Evolutionary conservation across 805 yeast genomes (phyloP).

Genomic region (Candida suzukii): DNA sequence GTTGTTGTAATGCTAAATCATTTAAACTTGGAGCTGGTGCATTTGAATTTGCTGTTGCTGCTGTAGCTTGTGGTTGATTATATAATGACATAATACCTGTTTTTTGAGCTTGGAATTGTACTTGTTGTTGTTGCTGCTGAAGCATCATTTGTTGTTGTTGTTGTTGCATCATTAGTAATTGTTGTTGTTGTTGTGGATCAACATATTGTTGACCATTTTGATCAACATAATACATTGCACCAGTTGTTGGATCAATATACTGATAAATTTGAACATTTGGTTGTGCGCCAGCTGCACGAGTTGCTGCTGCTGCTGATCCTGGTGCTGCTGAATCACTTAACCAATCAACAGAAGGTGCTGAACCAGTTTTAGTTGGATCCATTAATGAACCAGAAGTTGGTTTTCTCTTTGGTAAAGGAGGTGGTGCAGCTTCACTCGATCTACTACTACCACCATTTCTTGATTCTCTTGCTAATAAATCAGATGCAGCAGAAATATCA

Average conservation of each 20-base stretch:
- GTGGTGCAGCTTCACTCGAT: constrained; percentile 39
- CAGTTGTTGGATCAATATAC: constrained; percentile 66
- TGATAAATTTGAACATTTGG: constrained; percentile 48
- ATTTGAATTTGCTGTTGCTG: constrained; percentile 4
- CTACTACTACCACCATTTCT: constrained; percentile 1
- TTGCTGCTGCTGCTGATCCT: constrained; percentile 13
- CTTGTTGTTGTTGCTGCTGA: constrained; percentile 18
- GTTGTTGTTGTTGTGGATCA: constrained; percentile 37
- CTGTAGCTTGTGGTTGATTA: constrained; percentile 17
- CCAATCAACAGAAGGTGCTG: constrained; percentile 28
- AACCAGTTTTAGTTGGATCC: constrained; percentile 19
- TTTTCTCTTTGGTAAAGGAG: constrained; percentile 38
- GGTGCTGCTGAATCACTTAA: constrained; percentile 13
- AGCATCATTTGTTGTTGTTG: constrained; percentile 14
- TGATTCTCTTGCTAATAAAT: constrained; percentile 39
- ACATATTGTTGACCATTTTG: constrained; percentile 59
- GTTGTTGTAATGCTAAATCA: constrained; percentile 6
- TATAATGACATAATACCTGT: constrained; percentile 34
- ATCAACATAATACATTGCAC: constrained; percentile 60
- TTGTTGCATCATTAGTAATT: constrained; percentile 13
- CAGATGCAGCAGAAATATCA: constrained; percentile 50
- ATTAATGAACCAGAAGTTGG: constrained; percentile 22
- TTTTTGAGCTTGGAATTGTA: constrained; percentile 17
- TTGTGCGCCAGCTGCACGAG: constrained; percentile 22
- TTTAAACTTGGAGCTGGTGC: constrained; percentile 6